These are phyloP conservation scores for Adiantum capillusveneris DNA, from an alignment of 75 land plant genomes.

Conservation along the genomic window DNA sequence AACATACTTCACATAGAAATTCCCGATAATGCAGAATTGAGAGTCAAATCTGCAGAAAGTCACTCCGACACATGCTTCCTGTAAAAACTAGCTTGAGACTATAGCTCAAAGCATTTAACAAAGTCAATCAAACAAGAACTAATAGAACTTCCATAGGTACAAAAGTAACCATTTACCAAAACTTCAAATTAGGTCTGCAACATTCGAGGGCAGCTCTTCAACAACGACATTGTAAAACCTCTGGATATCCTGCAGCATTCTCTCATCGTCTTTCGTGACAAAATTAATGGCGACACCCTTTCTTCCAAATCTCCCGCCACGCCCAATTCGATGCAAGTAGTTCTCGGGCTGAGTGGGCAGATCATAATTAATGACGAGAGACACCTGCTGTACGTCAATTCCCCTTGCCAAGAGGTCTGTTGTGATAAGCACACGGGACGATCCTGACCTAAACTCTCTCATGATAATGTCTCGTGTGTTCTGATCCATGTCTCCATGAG, in stretches of 20 bases:
- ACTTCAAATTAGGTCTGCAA: slow-evolving; percentile 27
- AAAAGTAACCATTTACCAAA: no score
- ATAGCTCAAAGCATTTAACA: no score
- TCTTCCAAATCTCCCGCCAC: slow-evolving; percentile 53
- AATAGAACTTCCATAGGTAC: no score
- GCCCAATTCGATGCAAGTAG: slow-evolving; percentile 62
- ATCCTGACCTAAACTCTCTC: slow-evolving; percentile 46
- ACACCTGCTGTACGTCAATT: slow-evolving; percentile 67
- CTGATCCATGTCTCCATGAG: slow-evolving; percentile 65
- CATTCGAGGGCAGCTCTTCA: slow-evolving; percentile 48
- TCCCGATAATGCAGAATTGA: no score
- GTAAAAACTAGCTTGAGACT: no score
- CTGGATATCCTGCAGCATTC: slow-evolving; percentile 68
- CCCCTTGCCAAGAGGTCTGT: slow-evolving; percentile 61
- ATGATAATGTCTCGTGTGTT: slow-evolving; percentile 56
- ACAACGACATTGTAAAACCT: slow-evolving; percentile 54
- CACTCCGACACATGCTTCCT: no score
- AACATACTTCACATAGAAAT: no score
- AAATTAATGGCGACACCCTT: slow-evolving; percentile 71
- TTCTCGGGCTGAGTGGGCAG: slow-evolving; percentile 64
- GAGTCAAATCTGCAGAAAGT: no score
- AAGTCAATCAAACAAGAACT: no score
- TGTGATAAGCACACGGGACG: slow-evolving; percentile 50
- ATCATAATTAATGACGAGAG: slow-evolving; percentile 60
- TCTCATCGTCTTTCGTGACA: slow-evolving; percentile 42